Conservation (phyloP, 2,329 filamentous ascomycete genomes). For the Colletotrichum agaves region DNA sequence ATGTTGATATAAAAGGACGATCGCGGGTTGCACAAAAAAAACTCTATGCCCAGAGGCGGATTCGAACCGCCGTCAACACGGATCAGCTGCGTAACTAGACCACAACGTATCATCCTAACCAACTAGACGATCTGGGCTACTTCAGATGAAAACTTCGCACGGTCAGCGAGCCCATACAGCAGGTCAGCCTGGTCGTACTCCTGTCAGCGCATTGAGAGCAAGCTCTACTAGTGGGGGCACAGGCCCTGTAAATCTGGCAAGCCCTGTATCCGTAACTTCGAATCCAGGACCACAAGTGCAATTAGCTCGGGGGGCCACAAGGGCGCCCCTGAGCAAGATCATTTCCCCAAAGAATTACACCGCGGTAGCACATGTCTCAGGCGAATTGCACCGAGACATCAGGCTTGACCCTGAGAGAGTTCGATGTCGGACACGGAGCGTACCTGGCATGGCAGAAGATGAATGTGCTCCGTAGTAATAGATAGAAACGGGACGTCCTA, state of each 20-base stretch:
- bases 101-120: constrained; percentile 39
- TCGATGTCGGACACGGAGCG: too few relatives aligned
- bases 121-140: constrained; percentile 37
- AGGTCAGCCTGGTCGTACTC: too few relatives aligned
- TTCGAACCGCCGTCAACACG: constrained; percentile 39
- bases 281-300: not conserved
- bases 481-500: too few relatives aligned
- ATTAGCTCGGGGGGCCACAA: not conserved
- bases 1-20: not conserved
- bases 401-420: not conserved
- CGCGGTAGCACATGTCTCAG: constrained; percentile 1
- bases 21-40: not conserved
- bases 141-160: too few relatives aligned
- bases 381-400: constrained; percentile 15
- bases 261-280: not conserved
- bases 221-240: too few relatives aligned
- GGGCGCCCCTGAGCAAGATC: not conserved
- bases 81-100: constrained; percentile 31
- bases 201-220: too few relatives aligned
- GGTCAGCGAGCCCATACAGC: accelerated
- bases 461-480: too few relatives aligned
- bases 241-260: not conserved
- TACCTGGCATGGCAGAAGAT: too few relatives aligned
- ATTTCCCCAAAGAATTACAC: constrained; percentile 13
- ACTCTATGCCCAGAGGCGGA: constrained; percentile 37